phyloP scores from a whole-genome alignment of 2,329 filamentous ascomycete genomes.

The Didymella glomerata region DNA sequence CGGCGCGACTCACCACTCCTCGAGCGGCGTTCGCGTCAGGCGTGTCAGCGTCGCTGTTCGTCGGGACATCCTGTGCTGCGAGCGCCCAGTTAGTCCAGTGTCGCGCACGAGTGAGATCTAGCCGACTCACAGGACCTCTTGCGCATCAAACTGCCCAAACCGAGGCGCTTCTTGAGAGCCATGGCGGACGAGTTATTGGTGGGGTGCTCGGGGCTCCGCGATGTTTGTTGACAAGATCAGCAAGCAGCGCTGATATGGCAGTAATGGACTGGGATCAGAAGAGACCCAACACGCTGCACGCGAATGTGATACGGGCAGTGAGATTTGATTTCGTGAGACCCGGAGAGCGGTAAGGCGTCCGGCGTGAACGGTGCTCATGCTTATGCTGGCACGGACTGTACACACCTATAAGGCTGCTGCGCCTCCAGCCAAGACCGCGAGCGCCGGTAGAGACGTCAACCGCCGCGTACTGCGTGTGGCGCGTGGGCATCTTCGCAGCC shows the following conservation, averaged over 20 bases:
- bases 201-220: constrained; percentile 11
- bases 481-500: constrained; percentile 7
- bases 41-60: constrained; percentile 59
- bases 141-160: constrained; percentile 48
- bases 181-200: constrained; percentile 33
- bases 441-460: constrained; percentile 32
- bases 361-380: constrained; percentile 14
- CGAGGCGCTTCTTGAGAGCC: constrained; percentile 52
- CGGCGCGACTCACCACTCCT: constrained; percentile 67
- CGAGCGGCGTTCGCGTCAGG: constrained; percentile 72
- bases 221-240: constrained; percentile 2
- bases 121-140: constrained; percentile 38
- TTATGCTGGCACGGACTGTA: constrained; percentile 18
- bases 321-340: constrained; percentile 21
- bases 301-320: constrained; percentile 10
- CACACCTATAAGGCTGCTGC: constrained; percentile 22
- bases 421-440: constrained; percentile 35
- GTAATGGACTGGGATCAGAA: not conserved
- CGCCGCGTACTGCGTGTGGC: constrained; percentile 35
- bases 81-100: constrained; percentile 25
- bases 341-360: constrained; percentile 20
- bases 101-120: constrained; percentile 3
- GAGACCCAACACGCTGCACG: constrained; percentile 2
- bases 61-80: constrained; percentile 40
- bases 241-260: constrained; percentile 1